Evolutionary conservation across 345 rosid genomes (phyloP), one percentile per base, ranked within the genome.

Genomic region (Hevea brasiliensis): DNA sequence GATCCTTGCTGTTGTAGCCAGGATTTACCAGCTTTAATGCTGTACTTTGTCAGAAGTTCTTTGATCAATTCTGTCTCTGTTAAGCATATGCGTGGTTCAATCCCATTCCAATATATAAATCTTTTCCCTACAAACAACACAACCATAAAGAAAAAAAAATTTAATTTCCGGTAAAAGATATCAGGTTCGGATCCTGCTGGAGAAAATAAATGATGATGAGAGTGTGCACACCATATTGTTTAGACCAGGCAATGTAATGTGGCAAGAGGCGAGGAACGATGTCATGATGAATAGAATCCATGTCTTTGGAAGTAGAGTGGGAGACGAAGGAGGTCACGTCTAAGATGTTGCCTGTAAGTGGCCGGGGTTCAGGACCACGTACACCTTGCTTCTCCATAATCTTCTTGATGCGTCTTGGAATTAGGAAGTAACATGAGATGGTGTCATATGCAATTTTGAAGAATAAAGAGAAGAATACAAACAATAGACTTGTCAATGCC

Each of bases 1-100:
- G 94, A 65, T 6, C 99, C 99, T 74, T 95, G 90, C 53, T 88
- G 98, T 32, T 95, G 99, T 13, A 88, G 79, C 99, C 98, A 95
- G 6, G 99, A 93, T 73, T 89, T 95, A 0, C 99, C 99, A 1
- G 97, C 85, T 23, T 82, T 83, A 0, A 86, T 81, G 76, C 89
- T 90, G 76, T 91, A 84, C 80, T 89, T 95, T 13, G 86, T 77
- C 10, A 95, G 67, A 12, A 92, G 76, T 67, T 91, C 98, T 50
- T 84, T 92, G 44, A 92, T 95, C 88, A 93, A 55, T 26, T 89
- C 94, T 0, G 89, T 84, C 74, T 95, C 99, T 1, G 88, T 83
- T 44, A 95, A 51, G 61, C 97, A 92, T 82, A 95, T 81, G 79
- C 99, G 75, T 0, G 99, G 99, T 80, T 95, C 99, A 0, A 85